phyloP scores from a whole-genome alignment of 2,329 filamentous ascomycete species.

The Phaeosphaeria sp. region DNA sequence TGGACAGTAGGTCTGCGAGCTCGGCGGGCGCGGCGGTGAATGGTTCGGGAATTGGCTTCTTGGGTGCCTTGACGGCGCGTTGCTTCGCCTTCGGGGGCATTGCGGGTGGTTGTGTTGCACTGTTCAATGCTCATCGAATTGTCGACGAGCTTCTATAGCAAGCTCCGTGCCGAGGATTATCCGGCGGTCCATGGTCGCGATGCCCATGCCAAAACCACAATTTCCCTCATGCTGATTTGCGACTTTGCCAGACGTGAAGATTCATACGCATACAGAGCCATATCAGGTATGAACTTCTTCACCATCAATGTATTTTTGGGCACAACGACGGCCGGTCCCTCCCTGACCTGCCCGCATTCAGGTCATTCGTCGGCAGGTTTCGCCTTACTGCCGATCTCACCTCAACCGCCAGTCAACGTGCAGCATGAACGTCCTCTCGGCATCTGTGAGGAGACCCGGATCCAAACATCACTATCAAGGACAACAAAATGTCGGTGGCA shows the following conservation, averaged over 20 bases:
- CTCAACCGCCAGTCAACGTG: constrained; percentile 15
- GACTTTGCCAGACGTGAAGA: neutral
- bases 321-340: neutral
- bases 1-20: constrained; percentile 70
- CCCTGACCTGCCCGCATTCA: neutral
- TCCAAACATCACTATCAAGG: constrained; percentile 10
- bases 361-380: constrained; percentile 18
- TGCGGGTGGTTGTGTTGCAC: neutral
- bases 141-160: neutral
- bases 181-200: neutral
- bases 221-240: neutral
- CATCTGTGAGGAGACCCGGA: constrained; percentile 33
- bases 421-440: constrained; percentile 14
- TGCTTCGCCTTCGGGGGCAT: constrained; percentile 31
- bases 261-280: neutral
- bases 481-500: constrained; percentile 15
- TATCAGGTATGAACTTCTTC: neutral
- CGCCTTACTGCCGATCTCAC: constrained; percentile 17
- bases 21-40: constrained; percentile 71
- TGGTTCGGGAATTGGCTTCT: constrained; percentile 59
- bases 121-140: neutral
- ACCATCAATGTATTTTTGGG: neutral
- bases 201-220: neutral
- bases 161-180: constrained; percentile 3
- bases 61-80: constrained; percentile 19